Evolutionary conservation across 805 yeast genomes (phyloP), one percentile per base, ranked within the genome.

Genomic region (Myxozyma melibiosi): DNA sequence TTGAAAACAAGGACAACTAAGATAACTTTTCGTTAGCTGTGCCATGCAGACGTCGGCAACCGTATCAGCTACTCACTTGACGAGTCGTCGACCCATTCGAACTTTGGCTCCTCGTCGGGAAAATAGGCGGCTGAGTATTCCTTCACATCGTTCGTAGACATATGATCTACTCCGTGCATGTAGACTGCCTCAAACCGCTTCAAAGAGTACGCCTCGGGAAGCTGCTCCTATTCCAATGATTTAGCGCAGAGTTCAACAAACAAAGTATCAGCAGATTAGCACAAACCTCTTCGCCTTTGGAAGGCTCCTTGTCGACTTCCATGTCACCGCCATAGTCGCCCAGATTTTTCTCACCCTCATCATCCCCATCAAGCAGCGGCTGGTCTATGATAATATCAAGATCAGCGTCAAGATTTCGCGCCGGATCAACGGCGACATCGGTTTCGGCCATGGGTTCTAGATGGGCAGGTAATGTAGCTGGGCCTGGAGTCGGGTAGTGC

Each of bases 41-140:
- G n/a, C n/a, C n/a, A n/a, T n/a, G n/a, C n/a, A n/a, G n/a, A n/a
- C n/a, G n/a, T n/a, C n/a, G n/a, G n/a, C n/a, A n/a, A n/a, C n/a
- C n/a, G n/a, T n/a, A n/a, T n/a, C n/a, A n/a, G n/a, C n/a, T n/a
- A n/a, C n/a, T n/a, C n/a, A 62, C 65, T 51, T 1, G 80, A 72
- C n/a, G 80, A 67, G 65, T 84, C 88, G 65, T 84, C 80, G 39
- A 84, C 77, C 88, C 88, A 84, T 66, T 84, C 80, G 16, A 83
- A 64, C 37, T 30, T 25, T 8, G 67, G 68, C 8, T 42, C 34
- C 4, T 31, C 59, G 53, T 70, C 75, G 60, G 78, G 76, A 46
- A 77, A 58, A 62, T 79, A 78, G 55, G 73, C 70, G 52, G 82
- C 83, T 9, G 82, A 66, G 65, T 76, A 84, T 6, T 74, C 67